A percentile compares a stretch with the other conserved stretches of the same genome.
Conservation (phyloP, 345 rosid genomes). For the Arabidopsis suecica region DNA sequence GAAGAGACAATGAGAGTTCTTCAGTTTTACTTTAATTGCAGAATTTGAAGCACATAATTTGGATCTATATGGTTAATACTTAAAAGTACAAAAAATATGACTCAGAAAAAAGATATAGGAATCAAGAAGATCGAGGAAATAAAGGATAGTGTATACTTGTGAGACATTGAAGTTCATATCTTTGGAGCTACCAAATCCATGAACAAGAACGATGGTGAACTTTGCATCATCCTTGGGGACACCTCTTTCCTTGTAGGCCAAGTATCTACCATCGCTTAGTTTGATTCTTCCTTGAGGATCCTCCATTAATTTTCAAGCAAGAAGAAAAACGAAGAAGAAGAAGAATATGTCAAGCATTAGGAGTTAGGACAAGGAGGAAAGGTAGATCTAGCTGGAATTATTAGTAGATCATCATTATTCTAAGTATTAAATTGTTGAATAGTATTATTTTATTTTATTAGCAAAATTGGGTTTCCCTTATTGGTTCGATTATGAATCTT, state of each 20-base stretch:
- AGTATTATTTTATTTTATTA: background rate
- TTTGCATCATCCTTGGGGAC: constrained; percentile 64
- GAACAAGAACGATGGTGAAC: constrained; percentile 70
- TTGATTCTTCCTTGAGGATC: constrained; percentile 53
- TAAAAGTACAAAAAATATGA: constrained; percentile 1
- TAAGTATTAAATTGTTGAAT: background rate
- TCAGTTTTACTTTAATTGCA: background rate
- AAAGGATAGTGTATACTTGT: constrained; percentile 53
- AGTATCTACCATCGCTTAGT: constrained; percentile 75
- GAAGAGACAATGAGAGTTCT: background rate
- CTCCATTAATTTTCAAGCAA: constrained; percentile 5
- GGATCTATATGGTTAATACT: constrained; percentile 9
- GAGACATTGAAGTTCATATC: constrained; percentile 85
- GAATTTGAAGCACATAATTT: background rate
- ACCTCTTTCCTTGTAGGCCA: constrained; percentile 84
- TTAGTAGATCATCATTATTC: constrained; percentile 18
- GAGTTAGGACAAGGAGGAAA: constrained; percentile 33
- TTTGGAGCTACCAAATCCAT: constrained; percentile 97
- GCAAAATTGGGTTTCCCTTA: background rate
- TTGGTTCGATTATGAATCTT: constrained; percentile 24
- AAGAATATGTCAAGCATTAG: constrained; percentile 32
- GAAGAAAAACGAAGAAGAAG: background rate
- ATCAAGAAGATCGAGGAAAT: background rate
- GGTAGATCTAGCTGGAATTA: constrained; percentile 35
- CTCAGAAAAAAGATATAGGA: constrained; percentile 3